A percentile compares a stretch with the other conserved stretches of the same genome.
Evolutionary conservation across 176 grass and related monocot genomes (phyloP).

Genomic region (Aegilops umbellulata): DNA sequence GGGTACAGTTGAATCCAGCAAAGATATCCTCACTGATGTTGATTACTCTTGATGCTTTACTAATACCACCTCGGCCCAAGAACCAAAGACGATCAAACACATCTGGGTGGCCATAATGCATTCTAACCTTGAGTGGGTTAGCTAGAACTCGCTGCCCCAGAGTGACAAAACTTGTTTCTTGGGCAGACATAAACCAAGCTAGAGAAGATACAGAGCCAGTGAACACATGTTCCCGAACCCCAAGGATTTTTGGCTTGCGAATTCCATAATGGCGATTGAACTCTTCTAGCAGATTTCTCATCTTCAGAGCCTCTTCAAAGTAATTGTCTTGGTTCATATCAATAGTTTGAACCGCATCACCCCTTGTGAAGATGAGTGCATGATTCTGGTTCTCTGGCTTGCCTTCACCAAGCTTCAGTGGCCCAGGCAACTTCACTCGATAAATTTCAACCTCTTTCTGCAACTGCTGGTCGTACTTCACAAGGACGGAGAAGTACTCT

Average conservation of each 20-base stretch:
- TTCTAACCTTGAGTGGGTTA: constrained; percentile 87
- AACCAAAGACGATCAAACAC: constrained; percentile 99
- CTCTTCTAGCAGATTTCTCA: constrained; percentile 90
- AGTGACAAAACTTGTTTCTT: constrained; percentile 96
- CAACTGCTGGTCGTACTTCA: constrained; percentile 76
- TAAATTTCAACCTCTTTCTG: constrained; percentile 92
- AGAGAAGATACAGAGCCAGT: constrained; percentile 95
- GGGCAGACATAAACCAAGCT: constrained; percentile 98
- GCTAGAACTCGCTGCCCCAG: constrained; percentile 88
- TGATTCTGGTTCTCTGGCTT: constrained; percentile 97
- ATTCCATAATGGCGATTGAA: constrained; percentile 77
- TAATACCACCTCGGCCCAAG: constrained; percentile 80
- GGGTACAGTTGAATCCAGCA: constrained; percentile 95
- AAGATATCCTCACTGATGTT: constrained; percentile 98
- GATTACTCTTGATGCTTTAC: constrained; percentile 83
- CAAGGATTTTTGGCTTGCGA: constrained; percentile 87
- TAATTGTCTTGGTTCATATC: constrained; percentile 98
- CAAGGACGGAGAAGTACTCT: constrained; percentile 82
- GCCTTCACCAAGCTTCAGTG: constrained; percentile 84
- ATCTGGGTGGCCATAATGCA: constrained; percentile 98
- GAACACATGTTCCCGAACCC: constrained; percentile 92
- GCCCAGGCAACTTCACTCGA: constrained; percentile 76
- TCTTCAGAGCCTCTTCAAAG: constrained; percentile 94
- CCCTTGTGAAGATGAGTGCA: constrained; percentile 95
- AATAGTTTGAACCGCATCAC: constrained; percentile 88